Base-by-base conservation (phyloP, 306 rosid species). In the Biancaea sappan region DNA sequence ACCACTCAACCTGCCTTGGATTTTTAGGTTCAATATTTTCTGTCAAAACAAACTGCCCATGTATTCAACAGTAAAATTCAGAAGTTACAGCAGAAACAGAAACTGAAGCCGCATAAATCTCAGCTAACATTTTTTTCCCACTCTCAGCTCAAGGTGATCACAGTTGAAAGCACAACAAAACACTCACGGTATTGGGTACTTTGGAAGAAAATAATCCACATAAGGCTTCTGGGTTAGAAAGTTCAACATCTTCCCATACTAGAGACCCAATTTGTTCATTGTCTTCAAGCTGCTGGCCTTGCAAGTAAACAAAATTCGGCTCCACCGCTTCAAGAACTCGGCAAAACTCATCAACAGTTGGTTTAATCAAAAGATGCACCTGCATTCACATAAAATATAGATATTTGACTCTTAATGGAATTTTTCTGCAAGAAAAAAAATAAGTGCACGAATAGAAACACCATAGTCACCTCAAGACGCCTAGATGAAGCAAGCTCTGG, bases 101-200 rank as follows among this genome's bases (percentile, higher is more conserved):
- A 67, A 29, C 35, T 14, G 3, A 52, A 21, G 31, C 19, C 21
- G 14, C 38, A 43, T 1, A 43, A 66, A 25, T 24, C 38, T 65
- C 32, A 18, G 51, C 34, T 29, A 44, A 16, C 2, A 7, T 29
- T 3, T 26, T 26, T 28, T n/a, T 50, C 10, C 22, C 35, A 6
- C 53, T 19, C 18, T 37, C 31, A 19, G 40, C 43, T 50, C 26
- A 50, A 18, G 13, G 56, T 40, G 69, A 64, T 13, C 22, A 64
- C 29, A 24, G 26, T 35, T 34, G 15, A 51, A 69, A 52, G 48
- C 48, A 69, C 19, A 32, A 19, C 28, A 25, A 58, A 66, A 69
- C 32, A 77, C 88, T 84, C 79, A 84, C 88, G 0, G 85, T 78
- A 66, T 74, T 66, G 62, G 88, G 88, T 60, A 84, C 59, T 71